Percentiles rank a stretch among this genome's conserved stretches.
Evolutionary conservation across 345 rosid species (phyloP).

Genomic region (Syzygium oleosum): DNA sequence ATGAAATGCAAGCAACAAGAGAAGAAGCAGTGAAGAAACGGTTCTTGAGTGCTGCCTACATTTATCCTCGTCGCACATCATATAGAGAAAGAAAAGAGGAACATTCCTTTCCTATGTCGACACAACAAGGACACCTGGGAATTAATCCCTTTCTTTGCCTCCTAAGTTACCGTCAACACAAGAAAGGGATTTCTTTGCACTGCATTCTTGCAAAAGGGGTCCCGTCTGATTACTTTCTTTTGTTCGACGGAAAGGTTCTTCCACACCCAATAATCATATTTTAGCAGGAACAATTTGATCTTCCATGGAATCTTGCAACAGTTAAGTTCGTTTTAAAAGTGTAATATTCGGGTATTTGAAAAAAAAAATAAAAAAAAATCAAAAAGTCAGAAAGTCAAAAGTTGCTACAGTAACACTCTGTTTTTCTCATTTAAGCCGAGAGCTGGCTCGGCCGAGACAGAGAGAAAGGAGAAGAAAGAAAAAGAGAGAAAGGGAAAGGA

Average conservation of each 20-base stretch:
- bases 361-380: no score
- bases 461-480: no score
- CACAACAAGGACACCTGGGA: background rate
- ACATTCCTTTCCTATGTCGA: background rate
- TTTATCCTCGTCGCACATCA: background rate
- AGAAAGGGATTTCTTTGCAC: background rate
- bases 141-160: background rate
- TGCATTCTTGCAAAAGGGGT: background rate
- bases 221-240: no score
- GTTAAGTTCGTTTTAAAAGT: no score
- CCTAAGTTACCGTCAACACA: background rate
- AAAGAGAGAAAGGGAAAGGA: no score
- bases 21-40: background rate
- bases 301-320: background rate
- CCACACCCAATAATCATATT: background rate
- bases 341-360: no score
- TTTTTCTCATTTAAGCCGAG: no score
- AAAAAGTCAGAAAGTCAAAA: no score
- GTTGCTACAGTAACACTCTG: no score
- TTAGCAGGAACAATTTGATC: no score
- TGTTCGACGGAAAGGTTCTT: background rate
- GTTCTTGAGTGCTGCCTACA: background rate
- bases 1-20: background rate
- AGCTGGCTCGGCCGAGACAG: no score
- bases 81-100: background rate